Evolutionary conservation across 345 rosid species (phyloP), one percentile per base, ranked within the genome.

Genomic region (Laguncularia racemosa): DNA sequence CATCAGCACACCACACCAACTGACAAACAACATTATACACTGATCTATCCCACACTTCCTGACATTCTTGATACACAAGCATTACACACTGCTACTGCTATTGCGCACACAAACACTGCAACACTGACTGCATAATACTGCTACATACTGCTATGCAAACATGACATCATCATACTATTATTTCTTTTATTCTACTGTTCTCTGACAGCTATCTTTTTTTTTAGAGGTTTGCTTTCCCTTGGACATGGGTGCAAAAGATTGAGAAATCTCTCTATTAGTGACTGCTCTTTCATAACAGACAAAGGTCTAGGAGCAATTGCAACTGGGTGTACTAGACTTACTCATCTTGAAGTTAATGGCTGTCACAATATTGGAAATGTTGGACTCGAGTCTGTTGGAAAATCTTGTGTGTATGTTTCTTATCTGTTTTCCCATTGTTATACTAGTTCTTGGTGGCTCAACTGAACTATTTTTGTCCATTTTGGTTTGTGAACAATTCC

Each of bases 271-370:
- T 81, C 86, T 50, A 56, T 91, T 46, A 86, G 84, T 53, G 96
- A 91, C 63, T 91, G 98, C 73, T 83, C 78, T 69, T 76, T 78
- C 63, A 74, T 88, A 69, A 86, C 79, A 57, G 92, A 90, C 76
- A 71, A 65, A 70, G 95, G 90, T 59, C 79, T 91, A 69, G 92
- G 79, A 77, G 83, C 88, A 59, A 71, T 91, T 67, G 95, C 98
- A 51, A 48, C 59, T 16, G 92, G 92, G 56, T 91, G 96, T 76
- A 74, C 66, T 65, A 88, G 80, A 60, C 89, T 91, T 65, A 74
- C 79, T 14, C 90, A 84, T 78, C 83, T 91, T 62, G 95, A 91
- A 68, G 74, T 91, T 53, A 91, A 88, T 77, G 98, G 98, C 53
- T 88, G 98, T 73, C 95, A 86, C 74, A 80, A 81, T 68, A 86